These are phyloP conservation scores for Penicillium digitatum DNA, from an alignment of 2,329 filamentous ascomycete species.

Conservation along the genomic window DNA sequence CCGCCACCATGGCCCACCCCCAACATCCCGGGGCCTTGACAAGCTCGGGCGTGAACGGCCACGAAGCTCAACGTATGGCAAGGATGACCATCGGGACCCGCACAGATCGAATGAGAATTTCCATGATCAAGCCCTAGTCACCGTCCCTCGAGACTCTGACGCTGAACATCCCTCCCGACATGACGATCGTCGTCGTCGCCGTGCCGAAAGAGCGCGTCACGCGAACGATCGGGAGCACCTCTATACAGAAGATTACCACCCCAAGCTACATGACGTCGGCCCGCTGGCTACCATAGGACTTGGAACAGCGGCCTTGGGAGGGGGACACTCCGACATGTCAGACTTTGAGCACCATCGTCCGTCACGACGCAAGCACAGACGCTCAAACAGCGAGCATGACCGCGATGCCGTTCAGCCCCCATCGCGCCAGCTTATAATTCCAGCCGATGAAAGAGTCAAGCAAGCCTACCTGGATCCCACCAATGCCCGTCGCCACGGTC, in stretches of 20 bases:
- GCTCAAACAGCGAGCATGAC: constrained; percentile 19
- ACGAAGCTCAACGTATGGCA: constrained; percentile 27
- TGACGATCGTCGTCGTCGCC: constrained; percentile 42
- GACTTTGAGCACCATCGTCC: constrained; percentile 26
- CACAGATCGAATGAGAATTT: constrained; percentile 34
- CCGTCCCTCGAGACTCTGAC: constrained; percentile 49
- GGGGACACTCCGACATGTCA: constrained; percentile 34
- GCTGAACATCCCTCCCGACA: constrained; percentile 43
- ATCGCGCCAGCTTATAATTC: constrained; percentile 12
- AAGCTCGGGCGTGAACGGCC: constrained; percentile 32
- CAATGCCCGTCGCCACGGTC: constrained; percentile 17
- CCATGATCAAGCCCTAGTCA: constrained; percentile 43
- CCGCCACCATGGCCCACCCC: constrained; percentile 36
- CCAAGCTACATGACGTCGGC: constrained; percentile 16
- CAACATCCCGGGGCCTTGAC: constrained; percentile 38
- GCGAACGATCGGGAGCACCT: constrained; percentile 18
- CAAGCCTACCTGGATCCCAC: constrained; percentile 16
- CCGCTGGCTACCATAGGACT: constrained; percentile 28
- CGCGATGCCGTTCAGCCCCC: constrained; percentile 12
- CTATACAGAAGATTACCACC: constrained; percentile 21
- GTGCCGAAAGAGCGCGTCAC: constrained; percentile 26
- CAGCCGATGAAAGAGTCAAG: constrained; percentile 1
- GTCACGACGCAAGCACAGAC: constrained; percentile 22
- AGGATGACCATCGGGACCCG: constrained; percentile 36
- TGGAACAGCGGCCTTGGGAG: constrained; percentile 36